Percentiles rank a stretch among this genome's conserved stretches.
phyloP scores from a whole-genome alignment of 1,284 basidiomycete genomes.

The Phylloporus sp. region DNA sequence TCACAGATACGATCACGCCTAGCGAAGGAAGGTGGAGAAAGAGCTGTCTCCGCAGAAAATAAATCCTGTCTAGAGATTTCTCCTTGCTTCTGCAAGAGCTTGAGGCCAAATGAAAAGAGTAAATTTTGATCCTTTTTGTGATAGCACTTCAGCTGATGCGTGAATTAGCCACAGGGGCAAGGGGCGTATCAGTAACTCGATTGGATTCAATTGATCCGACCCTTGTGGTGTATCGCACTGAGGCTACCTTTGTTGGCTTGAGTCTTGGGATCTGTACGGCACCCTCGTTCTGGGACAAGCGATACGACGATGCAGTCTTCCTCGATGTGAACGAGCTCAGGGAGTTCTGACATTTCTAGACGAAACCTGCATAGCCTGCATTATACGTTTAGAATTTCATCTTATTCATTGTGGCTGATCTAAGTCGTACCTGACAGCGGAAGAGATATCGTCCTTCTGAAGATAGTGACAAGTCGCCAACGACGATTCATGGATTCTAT shows the following conservation, averaged over 20 bases:
- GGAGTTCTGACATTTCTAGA: slow-evolving; percentile 90
- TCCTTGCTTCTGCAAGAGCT: slow-evolving; percentile 97
- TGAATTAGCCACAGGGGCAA: slow-evolving; percentile 76
- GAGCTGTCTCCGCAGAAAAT: slow-evolving; percentile 73
- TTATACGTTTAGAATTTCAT: slow-evolving; percentile 63
- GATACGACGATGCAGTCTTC: slow-evolving; percentile 84
- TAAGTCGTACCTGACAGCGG: slow-evolving; percentile 61
- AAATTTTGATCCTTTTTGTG: slow-evolving; percentile 16
- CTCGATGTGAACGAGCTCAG: slow-evolving; percentile 92
- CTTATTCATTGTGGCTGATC: slow-evolving; percentile 15
- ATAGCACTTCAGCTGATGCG: slow-evolving; percentile 9
- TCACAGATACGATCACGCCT: slow-evolving; percentile 47
- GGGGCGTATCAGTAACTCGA: slow-evolving; percentile 93
- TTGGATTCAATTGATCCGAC: slow-evolving; percentile 98
- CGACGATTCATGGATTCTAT: slow-evolving; percentile 93
- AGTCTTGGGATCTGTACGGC: slow-evolving; percentile 97
- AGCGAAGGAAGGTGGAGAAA: slow-evolving; percentile 50
- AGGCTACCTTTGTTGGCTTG: slow-evolving; percentile 97
- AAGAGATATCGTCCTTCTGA: slow-evolving; percentile 89
- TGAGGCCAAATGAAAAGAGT: slow-evolving; percentile 98
- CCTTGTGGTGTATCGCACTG: slow-evolving; percentile 93
- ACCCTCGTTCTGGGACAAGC: slow-evolving; percentile 92
- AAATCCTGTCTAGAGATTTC: slow-evolving; percentile 88
- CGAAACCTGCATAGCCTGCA: slow-evolving; percentile 90
- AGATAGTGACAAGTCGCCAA: slow-evolving; percentile 96